Evolutionary conservation across 805 yeast species (phyloP).

Genomic region (Tetrapisispora pingtungensis): DNA sequence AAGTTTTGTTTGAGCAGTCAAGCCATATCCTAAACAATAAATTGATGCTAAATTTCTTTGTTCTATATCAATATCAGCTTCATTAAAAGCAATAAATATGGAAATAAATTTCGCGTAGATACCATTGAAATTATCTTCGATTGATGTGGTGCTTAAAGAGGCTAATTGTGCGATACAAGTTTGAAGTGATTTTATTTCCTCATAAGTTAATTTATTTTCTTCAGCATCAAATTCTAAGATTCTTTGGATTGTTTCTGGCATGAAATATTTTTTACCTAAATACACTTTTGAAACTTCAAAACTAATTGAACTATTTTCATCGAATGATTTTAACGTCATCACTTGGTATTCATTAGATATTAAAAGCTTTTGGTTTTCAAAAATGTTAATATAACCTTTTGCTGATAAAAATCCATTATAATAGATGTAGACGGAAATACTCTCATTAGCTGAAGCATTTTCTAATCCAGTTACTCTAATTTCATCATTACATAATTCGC

Average conservation of each 20-base stretch:
- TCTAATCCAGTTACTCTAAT: conserved; percentile 54
- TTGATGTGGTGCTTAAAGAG: too few species aligned
- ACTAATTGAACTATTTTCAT: conserved; percentile 34
- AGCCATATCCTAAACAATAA: not conserved
- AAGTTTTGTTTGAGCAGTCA: not conserved
- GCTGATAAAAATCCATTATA: conserved; percentile 57
- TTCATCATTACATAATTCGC: conserved; percentile 63
- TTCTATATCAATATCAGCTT: not conserved
- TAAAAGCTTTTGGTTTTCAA: conserved; percentile 37
- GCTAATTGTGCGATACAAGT: too few species aligned
- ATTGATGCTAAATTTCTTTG: not conserved
- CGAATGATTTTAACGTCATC: conserved; percentile 36
- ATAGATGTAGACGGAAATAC: conserved; percentile 44
- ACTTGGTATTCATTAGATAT: conserved; percentile 38
- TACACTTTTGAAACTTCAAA: conserved; percentile 51
- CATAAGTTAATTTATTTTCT: too few species aligned
- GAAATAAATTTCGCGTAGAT: not conserved
- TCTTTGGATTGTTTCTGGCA: not conserved
- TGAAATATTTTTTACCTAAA: conserved; percentile 52
- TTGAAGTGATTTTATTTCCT: too few species aligned
- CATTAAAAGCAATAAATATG: not conserved
- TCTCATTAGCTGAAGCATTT: conserved; percentile 40
- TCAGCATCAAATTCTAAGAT: not conserved
- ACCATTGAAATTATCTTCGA: not conserved
- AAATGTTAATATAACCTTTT: conserved; percentile 43